Base-by-base conservation (phyloP, 2,329 filamentous ascomycete genomes). In the Phialophora chinensis region DNA sequence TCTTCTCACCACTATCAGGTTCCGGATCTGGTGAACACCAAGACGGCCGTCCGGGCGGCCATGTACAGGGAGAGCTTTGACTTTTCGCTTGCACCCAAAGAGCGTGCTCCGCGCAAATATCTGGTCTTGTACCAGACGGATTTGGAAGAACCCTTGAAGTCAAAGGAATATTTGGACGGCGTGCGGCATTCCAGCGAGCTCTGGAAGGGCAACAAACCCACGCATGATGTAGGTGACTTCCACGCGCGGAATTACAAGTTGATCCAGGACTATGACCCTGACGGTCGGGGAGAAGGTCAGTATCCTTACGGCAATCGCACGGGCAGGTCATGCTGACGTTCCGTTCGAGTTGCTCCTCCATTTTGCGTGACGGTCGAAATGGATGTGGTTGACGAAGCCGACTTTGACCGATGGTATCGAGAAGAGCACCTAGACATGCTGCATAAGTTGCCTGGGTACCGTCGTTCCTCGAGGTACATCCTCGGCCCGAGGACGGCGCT, bases 51-150 rank as follows among this genome's bases (percentile, higher is more conserved):
- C 17, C 60, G 64, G 6, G 63, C 63, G 3, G 57, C 56, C 29
- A 61, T 69, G 49, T 69, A 65, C 47, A 57, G 58, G 3, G 67
- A 69, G 61, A 66, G 7, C 20, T 58, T 54, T 42, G 67, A 66
- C 42, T 66, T 66, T 38, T 11, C 60, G 8, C 50, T 55, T 17
- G 64, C 53, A 5, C 6, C 67, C 7, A 60, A 66, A 12, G 63
- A 66, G 29, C 50, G 38, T 11, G 23, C 81, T 70, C 76, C 82
- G 69, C 92, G 91, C 1, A 85, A 88, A 70, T 96, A 88, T 82
- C 86, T 94, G 76, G 92, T 92, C 35, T 80, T 90, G 63, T 96
- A 96, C 83, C 92, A 96, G 69, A 88, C 87, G 33, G 88, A 89
- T 74, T 91, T 94, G 85, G 79, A 85, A 54, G 87, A 87, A 74